These are phyloP conservation scores for Fusarium xyrophilum DNA, from an alignment of 2,329 filamentous ascomycete species.

Conservation along the genomic window DNA sequence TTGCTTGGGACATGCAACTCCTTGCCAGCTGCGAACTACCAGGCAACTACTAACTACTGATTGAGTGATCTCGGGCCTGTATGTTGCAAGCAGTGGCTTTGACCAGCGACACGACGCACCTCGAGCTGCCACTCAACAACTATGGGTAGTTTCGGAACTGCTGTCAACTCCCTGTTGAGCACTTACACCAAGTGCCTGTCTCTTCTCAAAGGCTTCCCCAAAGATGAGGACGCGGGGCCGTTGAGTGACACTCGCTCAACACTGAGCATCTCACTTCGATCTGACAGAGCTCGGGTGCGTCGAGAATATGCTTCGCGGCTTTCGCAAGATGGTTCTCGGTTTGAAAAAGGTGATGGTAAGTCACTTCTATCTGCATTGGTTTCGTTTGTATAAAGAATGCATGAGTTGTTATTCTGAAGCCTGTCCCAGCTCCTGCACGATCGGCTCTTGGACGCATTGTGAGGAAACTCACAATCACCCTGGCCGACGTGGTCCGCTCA, in stretches of 20 bases:
- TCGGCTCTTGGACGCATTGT: slow-evolving; percentile 52
- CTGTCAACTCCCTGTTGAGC: slow-evolving; percentile 54
- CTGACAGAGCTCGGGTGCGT: slow-evolving; percentile 51
- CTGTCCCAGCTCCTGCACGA: slow-evolving; percentile 46
- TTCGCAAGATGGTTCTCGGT: slow-evolving; percentile 49
- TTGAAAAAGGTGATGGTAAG: slow-evolving; percentile 59
- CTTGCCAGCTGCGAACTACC: slow-evolving; percentile 24
- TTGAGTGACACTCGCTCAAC: slow-evolving; percentile 35
- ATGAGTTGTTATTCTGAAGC: slow-evolving; percentile 21
- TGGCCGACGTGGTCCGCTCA: slow-evolving; percentile 50
- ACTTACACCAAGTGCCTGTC: slow-evolving; percentile 56
- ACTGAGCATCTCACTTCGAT: slow-evolving; percentile 49
- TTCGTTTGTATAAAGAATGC: slow-evolving; percentile 8
- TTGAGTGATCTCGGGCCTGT: slow-evolving; percentile 16
- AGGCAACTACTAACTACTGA: not conserved
- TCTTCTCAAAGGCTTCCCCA: slow-evolving; percentile 49
- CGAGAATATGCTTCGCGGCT: slow-evolving; percentile 53
- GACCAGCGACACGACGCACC: not conserved
- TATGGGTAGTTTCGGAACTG: slow-evolving; percentile 52
- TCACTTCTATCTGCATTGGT: slow-evolving; percentile 8
- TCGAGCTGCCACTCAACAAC: not conserved
- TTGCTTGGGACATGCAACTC: not conserved
- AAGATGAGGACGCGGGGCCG: slow-evolving; percentile 25
- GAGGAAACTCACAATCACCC: slow-evolving; percentile 52
- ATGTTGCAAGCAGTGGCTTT: slow-evolving; percentile 12